These are phyloP conservation scores for Castanea sativa DNA, from an alignment of 306 rosid genomes.

Conservation along the genomic window DNA sequence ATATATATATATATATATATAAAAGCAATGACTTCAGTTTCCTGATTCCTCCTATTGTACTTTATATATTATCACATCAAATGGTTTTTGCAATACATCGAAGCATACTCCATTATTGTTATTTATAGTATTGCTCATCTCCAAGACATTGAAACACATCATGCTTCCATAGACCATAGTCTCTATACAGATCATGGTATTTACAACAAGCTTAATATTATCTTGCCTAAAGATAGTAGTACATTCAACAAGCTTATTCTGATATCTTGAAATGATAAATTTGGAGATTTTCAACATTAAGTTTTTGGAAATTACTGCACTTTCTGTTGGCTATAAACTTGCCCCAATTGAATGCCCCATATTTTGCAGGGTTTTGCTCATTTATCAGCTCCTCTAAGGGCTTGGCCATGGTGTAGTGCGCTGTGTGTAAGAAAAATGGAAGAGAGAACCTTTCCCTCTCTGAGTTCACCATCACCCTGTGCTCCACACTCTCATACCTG, in stretches of 20 bases:
- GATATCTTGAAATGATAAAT: constrained; percentile 38
- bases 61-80: too few relatives aligned
- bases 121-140: too few relatives aligned
- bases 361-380: constrained; percentile 44
- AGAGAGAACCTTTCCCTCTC: constrained; percentile 20
- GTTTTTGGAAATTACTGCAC: constrained; percentile 42
- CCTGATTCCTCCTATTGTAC: too few relatives aligned
- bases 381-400: constrained; percentile 42
- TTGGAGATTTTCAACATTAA: constrained; percentile 42
- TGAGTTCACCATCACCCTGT: constrained; percentile 48
- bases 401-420: constrained; percentile 44
- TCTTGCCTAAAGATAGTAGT: not conserved
- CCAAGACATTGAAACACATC: too few relatives aligned
- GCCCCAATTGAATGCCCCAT: constrained; percentile 54
- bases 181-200: too few relatives aligned
- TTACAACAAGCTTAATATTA: not conserved
- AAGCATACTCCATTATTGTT: too few relatives aligned
- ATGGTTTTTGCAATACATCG: too few relatives aligned
- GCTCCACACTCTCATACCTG: constrained; percentile 63
- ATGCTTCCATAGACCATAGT: too few relatives aligned
- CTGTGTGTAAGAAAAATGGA: constrained; percentile 55
- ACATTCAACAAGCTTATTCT: not conserved
- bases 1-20: too few relatives aligned
- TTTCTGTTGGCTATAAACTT: constrained; percentile 39
- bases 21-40: too few relatives aligned